Conservation (phyloP, 1,284 basidiomycete species). For the Moniliella sp. region DNA sequence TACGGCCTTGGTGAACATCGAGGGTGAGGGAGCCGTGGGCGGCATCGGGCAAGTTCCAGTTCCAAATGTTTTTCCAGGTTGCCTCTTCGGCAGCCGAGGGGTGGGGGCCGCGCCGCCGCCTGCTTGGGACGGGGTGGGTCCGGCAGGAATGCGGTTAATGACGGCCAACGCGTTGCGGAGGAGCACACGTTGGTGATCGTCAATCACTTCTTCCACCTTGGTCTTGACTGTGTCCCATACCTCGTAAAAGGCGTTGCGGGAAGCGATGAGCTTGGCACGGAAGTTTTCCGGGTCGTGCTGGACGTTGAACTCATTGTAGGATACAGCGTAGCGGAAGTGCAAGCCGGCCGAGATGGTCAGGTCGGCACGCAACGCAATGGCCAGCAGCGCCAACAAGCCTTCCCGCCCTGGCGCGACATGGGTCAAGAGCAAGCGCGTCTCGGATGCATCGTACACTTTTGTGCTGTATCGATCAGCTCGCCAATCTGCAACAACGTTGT, state of each 20-base stretch:
- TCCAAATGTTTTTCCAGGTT: constrained; percentile 50
- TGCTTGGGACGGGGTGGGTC: too few species aligned
- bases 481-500: constrained; percentile 90
- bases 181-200: constrained; percentile 66
- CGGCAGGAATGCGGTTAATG: constrained; percentile 53
- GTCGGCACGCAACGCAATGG: constrained; percentile 74
- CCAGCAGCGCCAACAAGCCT: constrained; percentile 72
- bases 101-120: too few species aligned
- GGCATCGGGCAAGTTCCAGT: constrained; percentile 86
- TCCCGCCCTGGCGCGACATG: constrained; percentile 82
- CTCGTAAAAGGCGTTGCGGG: constrained; percentile 63
- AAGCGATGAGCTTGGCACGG: constrained; percentile 54
- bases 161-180: constrained; percentile 74
- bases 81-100: constrained; percentile 53
- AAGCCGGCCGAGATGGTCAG: constrained; percentile 79
- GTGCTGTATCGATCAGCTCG: constrained; percentile 87
- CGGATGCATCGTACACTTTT: constrained; percentile 67
- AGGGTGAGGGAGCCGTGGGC: constrained; percentile 69
- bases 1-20: constrained; percentile 68
- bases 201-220: constrained; percentile 76
- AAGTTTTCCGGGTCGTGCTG: constrained; percentile 73
- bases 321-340: constrained; percentile 86
- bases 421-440: constrained; percentile 77
- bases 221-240: constrained; percentile 81
- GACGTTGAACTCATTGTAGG: constrained; percentile 90